Conservation (phyloP, 768 basidiomycete species). For the Coprinellus micaceus region DNA sequence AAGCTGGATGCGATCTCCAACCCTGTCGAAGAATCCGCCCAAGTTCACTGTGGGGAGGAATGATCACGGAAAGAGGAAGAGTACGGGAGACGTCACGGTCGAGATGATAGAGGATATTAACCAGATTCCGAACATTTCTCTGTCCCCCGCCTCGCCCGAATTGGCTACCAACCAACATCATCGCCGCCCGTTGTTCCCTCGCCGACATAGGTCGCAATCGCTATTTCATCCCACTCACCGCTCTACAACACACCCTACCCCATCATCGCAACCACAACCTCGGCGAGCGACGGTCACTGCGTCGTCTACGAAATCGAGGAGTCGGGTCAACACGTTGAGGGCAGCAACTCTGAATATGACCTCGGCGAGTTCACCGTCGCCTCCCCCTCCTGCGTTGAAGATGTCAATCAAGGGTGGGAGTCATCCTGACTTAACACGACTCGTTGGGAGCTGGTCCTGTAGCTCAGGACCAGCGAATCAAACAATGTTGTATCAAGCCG, state of each 20-base stretch:
- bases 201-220: neutral
- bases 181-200: neutral
- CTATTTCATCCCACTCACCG: neutral
- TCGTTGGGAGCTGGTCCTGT: slow-evolving; percentile 44
- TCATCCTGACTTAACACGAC: slow-evolving; percentile 19
- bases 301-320: too few species aligned
- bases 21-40: slow-evolving; percentile 22
- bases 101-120: neutral
- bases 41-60: slow-evolving; percentile 14
- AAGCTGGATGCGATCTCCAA: slow-evolving; percentile 49
- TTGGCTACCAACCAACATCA: neutral
- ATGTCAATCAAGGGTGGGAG: slow-evolving; percentile 24
- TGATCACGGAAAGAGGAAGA: slow-evolving; percentile 9
- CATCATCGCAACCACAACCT: too few species aligned
- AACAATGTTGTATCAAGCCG: slow-evolving; percentile 33
- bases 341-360: slow-evolving; percentile 31
- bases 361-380: slow-evolving; percentile 28
- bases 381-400: slow-evolving; percentile 45
- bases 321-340: too few species aligned
- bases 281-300: too few species aligned
- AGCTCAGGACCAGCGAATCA: slow-evolving; percentile 56
- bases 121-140: neutral
- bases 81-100: neutral
- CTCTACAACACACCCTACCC: slow-evolving; percentile 2
- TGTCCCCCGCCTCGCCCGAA: slow-evolving; percentile 6